Percentiles rank a stretch among this genome's conserved stretches.
Evolutionary conservation across 768 basidiomycete species (phyloP).

Genomic region (Hemileccinum rubropunctum): DNA sequence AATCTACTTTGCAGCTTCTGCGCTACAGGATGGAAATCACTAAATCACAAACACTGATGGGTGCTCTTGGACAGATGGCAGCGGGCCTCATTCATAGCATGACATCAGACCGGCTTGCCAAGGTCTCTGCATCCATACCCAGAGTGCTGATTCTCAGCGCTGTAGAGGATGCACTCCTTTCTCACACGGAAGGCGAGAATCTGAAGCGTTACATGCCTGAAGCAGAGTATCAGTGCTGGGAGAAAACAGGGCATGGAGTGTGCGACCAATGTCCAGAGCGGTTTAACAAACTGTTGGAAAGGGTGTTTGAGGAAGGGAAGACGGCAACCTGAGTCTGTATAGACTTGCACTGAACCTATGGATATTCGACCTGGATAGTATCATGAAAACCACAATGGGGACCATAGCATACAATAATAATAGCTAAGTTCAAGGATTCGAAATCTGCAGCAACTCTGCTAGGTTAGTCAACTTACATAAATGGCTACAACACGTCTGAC

Average conservation of each 20-base stretch:
- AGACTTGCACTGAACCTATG: too few relatives aligned
- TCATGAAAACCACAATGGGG: not conserved
- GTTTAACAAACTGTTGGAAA: conserved; percentile 59
- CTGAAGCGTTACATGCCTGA: conserved; percentile 58
- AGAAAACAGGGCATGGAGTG: conserved; percentile 63
- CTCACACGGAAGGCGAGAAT: conserved; percentile 45
- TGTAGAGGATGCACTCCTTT: conserved; percentile 59
- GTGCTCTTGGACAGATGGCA: conserved; percentile 69
- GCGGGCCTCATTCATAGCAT: conserved; percentile 67
- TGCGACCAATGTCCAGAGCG: conserved; percentile 44
- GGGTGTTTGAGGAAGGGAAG: conserved; percentile 51
- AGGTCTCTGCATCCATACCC: conserved; percentile 54
- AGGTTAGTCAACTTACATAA: not conserved
- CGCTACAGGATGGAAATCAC: conserved; percentile 48
- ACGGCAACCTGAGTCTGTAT: not conserved
- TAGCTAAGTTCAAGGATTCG: not conserved
- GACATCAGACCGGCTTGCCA: conserved; percentile 42
- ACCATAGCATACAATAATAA: not conserved
- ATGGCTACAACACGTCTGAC: not conserved
- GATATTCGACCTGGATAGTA: not conserved
- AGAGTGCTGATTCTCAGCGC: conserved; percentile 70
- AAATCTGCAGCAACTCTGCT: not conserved
- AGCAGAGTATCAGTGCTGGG: conserved; percentile 56
- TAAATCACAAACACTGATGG: conserved; percentile 56
- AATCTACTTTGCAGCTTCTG: conserved; percentile 37